Evolutionary conservation across 768 basidiomycete species (phyloP).

Genomic region (Paxillus ammoniavirescens): DNA sequence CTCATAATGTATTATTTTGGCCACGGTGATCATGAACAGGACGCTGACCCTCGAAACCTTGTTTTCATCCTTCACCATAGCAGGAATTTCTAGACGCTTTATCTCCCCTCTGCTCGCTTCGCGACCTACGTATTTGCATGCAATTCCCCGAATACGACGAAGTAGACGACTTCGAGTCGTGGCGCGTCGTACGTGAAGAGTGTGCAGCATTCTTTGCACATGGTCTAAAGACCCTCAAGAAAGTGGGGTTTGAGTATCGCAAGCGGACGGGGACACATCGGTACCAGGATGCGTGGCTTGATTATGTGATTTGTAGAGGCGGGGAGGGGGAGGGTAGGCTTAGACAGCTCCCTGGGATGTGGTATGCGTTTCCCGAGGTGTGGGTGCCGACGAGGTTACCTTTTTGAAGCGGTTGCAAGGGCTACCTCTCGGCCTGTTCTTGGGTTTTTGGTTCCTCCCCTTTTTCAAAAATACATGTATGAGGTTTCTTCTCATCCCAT

Average conservation of each 20-base stretch:
- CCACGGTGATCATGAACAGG: conserved; percentile 21
- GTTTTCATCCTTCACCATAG: conserved; percentile 28
- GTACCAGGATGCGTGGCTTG: conserved; percentile 37
- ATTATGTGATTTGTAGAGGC: conserved; percentile 26
- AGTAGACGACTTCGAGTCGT: conserved; percentile 30
- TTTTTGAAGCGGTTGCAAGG: conserved; percentile 15
- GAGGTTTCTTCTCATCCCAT: neutral
- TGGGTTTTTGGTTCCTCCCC: neutral
- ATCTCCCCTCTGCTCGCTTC: conserved; percentile 25
- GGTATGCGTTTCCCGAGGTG: conserved; percentile 36
- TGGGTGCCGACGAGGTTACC: conserved; percentile 27
- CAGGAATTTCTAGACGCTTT: conserved; percentile 35
- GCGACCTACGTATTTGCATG: conserved; percentile 33
- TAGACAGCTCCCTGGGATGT: conserved; percentile 24
- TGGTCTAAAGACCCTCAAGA: conserved; percentile 30
- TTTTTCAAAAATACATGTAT: neutral
- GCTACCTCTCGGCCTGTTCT: neutral
- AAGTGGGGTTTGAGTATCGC: conserved; percentile 36
- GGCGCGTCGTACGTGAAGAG: conserved; percentile 28
- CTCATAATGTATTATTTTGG: conserved; percentile 19
- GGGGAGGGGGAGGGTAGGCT: conserved; percentile 21
- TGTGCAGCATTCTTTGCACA: conserved; percentile 29
- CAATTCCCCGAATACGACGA: conserved; percentile 36
- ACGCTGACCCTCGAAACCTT: conserved; percentile 30
- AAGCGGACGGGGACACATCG: conserved; percentile 35